Evolutionary conservation across 2,329 filamentous ascomycete genomes (phyloP).

Genomic region (Colletotrichum neosansevieriae): DNA sequence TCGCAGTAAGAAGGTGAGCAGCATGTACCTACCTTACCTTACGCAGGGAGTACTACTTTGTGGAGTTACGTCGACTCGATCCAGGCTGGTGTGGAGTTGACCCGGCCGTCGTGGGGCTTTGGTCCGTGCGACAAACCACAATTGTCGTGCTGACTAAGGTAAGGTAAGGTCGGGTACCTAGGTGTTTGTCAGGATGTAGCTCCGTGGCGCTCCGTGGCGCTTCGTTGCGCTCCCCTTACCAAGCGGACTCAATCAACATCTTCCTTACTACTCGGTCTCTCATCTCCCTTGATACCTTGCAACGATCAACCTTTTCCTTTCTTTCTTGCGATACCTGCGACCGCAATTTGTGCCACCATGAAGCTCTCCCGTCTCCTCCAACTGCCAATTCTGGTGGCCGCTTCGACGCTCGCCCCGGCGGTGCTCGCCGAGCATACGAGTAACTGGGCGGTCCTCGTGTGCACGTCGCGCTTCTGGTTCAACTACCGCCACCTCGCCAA

Average conservation of each 20-base stretch:
- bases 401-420: conserved; percentile 57
- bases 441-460: conserved; percentile 99
- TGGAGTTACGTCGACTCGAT: neutral
- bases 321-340: neutral
- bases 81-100: neutral
- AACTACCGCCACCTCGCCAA: conserved; percentile 99
- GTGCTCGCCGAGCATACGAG: conserved; percentile 85
- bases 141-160: conserved; percentile 29
- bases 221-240: too few species aligned
- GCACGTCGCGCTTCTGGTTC: conserved; percentile 99
- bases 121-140: conserved; percentile 12
- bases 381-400: conserved; percentile 61
- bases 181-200: conserved; percentile 36
- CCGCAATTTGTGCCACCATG: conserved; percentile 54
- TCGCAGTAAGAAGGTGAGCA: too few species aligned
- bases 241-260: conserved; percentile 1
- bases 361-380: conserved; percentile 60
- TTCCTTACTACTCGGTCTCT: conserved; percentile 3
- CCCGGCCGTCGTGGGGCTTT: neutral
- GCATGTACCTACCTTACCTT: too few species aligned
- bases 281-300: conserved; percentile 18
- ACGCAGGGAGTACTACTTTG: neutral
- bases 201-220: conserved; percentile 24
- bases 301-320: neutral
- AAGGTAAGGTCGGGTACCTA: too few species aligned